Base-by-base conservation (phyloP, 1,139 yeast genomes). In the Sugiyamaella japonica region DNA sequence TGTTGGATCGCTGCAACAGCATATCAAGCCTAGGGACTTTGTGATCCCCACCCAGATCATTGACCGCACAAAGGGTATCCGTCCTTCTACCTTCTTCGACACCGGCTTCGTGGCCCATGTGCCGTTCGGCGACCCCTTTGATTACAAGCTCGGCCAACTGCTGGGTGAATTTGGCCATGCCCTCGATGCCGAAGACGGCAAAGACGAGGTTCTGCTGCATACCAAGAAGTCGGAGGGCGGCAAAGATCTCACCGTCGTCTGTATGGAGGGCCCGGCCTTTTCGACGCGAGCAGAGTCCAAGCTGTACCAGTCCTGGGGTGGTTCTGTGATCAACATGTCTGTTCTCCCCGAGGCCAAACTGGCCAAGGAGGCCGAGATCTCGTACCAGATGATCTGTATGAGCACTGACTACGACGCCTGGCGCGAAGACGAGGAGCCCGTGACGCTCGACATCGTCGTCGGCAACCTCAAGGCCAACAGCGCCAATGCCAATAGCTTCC, bases 211-310 rank as follows among this genome's bases (percentile, higher is more conserved):
- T 44, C 69, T 70, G 34, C 76, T 85, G 64, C 91, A 86, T 71
- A 76, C 86, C 55, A 82, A 79, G 68, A 71, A 69, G 52, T 76
- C 83, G 48, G 79, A 79, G 60, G 76, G 74, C 51, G 85, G 84
- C 54, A 71, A 73, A 53, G 97, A 91, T 66, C 75, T 88, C 59
- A 86, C 95, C 1, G 82, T 95, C 47, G 80, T 95, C 59, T 93
- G 99, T 74, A 93, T 93, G 99, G 99, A 93, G 73, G 99, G 99
- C 40, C 99, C 99, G 2, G 97, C 95, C 56, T 93, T 93, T 73
- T 86, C 96, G 48, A 93, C 99, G 13, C 81, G 99, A 61, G 98
- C 99, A n/a, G 99, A 93, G 74, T 89, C 97, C 16, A 82, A 80
- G 70, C 73, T 93, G 71, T 95, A 93, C 76, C 81, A 90, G 67